A percentile compares a stretch with the other conserved stretches of the same genome.
Conservation (phyloP, 805 yeast genomes). For the Metschnikowia corniflorae region DNA sequence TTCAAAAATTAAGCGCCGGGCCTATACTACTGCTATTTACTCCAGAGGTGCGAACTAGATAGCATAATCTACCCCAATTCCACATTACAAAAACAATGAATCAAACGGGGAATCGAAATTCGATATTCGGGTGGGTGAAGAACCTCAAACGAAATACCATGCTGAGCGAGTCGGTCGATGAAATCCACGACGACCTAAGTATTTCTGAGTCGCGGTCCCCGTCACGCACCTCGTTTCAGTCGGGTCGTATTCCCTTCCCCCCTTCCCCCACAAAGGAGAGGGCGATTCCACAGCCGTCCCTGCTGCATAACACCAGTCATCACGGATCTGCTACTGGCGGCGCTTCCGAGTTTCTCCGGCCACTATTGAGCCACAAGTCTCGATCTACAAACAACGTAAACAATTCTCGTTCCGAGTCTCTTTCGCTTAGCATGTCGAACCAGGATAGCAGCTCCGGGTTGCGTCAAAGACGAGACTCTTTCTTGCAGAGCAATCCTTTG, state of each 20-base stretch:
- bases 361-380: slow-evolving; percentile 48
- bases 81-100: too few species aligned
- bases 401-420: slow-evolving; percentile 37
- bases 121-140: slow-evolving; percentile 45
- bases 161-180: slow-evolving; percentile 39
- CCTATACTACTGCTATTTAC: too few species aligned
- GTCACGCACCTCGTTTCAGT: slow-evolving; percentile 14
- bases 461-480: slow-evolving; percentile 50
- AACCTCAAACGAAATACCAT: slow-evolving; percentile 36
- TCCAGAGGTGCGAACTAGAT: too few species aligned
- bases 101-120: slow-evolving; percentile 38
- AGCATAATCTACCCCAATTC: too few species aligned
- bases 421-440: slow-evolving; percentile 18
- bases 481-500: slow-evolving; percentile 41
- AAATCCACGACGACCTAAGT: slow-evolving; percentile 22
- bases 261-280: slow-evolving; percentile 11
- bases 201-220: slow-evolving; percentile 21
- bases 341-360: slow-evolving; percentile 35
- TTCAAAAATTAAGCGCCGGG: too few species aligned
- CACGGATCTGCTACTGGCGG: slow-evolving; percentile 4
- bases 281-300: slow-evolving; percentile 6
- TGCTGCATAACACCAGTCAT: background rate
- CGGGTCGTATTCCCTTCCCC: slow-evolving; percentile 12
- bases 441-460: slow-evolving; percentile 19
- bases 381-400: slow-evolving; percentile 47